A percentile compares a stretch with the other conserved stretches of the same genome.
Conservation (phyloP, 106 monocot species). For the Narthecium ossifragum region DNA sequence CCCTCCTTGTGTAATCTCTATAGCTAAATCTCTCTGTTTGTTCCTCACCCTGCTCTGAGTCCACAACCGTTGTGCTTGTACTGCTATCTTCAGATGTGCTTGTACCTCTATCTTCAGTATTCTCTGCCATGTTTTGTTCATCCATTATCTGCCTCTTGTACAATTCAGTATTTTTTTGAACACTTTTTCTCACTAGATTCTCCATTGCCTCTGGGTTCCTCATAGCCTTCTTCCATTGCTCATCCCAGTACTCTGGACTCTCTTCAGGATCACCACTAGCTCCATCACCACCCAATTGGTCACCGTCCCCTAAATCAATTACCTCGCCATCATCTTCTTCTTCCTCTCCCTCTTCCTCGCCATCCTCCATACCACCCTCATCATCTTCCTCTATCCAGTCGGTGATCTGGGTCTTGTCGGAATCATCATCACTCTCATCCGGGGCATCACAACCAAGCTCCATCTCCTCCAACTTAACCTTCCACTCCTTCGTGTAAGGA, state of each 20-base stretch:
- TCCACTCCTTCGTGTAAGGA: conserved; percentile 94
- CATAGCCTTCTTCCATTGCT: conserved; percentile 74
- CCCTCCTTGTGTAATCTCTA: conserved; percentile 13
- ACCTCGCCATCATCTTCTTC: conserved; percentile 30
- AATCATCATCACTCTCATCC: conserved; percentile 56
- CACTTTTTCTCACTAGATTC: conserved; percentile 64
- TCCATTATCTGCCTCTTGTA: conserved; percentile 28
- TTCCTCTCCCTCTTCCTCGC: conserved; percentile 17
- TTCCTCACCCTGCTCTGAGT: conserved; percentile 1
- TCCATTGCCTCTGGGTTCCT: conserved; percentile 65
- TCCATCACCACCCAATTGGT: conserved; percentile 1
- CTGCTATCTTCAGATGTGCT: conserved; percentile 1
- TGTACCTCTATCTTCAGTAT: too few relatives aligned
- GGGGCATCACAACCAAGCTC: conserved; percentile 90
- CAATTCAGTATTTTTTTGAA: conserved; percentile 34
- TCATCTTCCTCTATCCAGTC: conserved; percentile 60
- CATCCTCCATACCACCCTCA: conserved; percentile 14
- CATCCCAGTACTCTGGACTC: conserved; percentile 70
- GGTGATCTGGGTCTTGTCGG: conserved; percentile 3
- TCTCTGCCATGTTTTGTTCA: conserved; percentile 25
- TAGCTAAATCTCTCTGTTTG: conserved; percentile 4
- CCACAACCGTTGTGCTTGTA: not conserved
- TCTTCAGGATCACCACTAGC: conserved; percentile 38
- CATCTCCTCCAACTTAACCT: conserved; percentile 90
- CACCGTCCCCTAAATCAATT: conserved; percentile 23